These are phyloP conservation scores for Phytophthora podocarpi DNA, from an alignment of 352 stramenopile genomes.

Conservation along the genomic window DNA sequence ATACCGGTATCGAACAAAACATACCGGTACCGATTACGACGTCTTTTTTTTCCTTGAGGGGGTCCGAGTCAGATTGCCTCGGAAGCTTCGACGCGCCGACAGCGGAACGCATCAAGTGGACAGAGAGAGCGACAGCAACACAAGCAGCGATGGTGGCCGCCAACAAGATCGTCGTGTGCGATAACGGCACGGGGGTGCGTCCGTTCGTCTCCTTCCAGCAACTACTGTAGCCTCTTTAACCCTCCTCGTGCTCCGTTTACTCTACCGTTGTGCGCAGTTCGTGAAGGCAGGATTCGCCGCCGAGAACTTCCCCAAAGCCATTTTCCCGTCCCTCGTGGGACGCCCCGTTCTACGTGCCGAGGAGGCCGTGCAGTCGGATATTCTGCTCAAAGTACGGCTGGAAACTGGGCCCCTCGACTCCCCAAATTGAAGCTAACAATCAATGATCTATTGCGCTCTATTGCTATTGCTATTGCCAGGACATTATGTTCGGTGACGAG, in stretches of 20 bases:
- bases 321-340: constrained; percentile 95
- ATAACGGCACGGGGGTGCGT: constrained; percentile 88
- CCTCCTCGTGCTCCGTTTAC: background rate
- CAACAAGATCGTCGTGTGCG: constrained; percentile 90
- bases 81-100: background rate
- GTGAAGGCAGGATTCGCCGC: constrained; percentile 94
- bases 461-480: constrained; percentile 43
- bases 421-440: constrained; percentile 4
- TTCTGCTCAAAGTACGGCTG: constrained; percentile 75
- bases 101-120: background rate
- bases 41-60: too few species aligned
- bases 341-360: constrained; percentile 94
- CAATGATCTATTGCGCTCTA: background rate
- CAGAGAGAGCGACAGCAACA: background rate
- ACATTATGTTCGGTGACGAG: constrained; percentile 97
- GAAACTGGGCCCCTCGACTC: background rate
- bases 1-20: constrained; percentile 5
- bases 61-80: constrained; percentile 14
- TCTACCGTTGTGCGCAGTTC: constrained; percentile 46
- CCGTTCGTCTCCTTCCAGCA: background rate
- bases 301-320: constrained; percentile 94
- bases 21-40: constrained; percentile 12
- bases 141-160: constrained; percentile 74
- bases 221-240: background rate
- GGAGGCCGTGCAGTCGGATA: constrained; percentile 87